Percentiles rank a stretch among this genome's conserved stretches.
These are phyloP conservation scores for Cichorium intybus DNA, from an alignment of 140 eudicot genomes.

Conservation along the genomic window DNA sequence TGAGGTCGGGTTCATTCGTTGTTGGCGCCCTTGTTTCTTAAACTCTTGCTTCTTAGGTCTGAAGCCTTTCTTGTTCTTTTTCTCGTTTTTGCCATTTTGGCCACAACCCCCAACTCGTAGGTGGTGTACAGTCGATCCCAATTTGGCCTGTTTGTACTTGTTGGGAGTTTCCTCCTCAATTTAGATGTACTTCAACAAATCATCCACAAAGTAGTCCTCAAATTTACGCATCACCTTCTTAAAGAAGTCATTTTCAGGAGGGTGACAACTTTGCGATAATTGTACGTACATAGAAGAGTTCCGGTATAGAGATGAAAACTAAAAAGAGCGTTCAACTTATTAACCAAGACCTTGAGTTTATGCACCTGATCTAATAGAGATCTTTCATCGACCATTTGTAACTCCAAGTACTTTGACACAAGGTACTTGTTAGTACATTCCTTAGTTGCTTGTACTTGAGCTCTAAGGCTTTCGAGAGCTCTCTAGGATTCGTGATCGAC, in stretches of 20 bases:
- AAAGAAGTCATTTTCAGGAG: neutral
- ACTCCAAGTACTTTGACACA: neutral
- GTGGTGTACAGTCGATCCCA: too few species aligned
- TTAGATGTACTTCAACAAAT: neutral
- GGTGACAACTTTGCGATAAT: neutral
- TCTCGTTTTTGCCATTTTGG: too few species aligned
- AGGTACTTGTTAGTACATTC: neutral
- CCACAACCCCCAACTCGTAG: too few species aligned
- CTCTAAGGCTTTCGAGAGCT: too few species aligned
- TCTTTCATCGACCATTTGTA: neutral
- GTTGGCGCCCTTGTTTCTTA: too few species aligned
- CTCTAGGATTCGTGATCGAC: too few species aligned
- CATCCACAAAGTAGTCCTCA: neutral
- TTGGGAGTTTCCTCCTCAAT: too few species aligned
- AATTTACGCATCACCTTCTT: neutral
- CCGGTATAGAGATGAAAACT: neutral
- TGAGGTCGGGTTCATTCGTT: too few species aligned
- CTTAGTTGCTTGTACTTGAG: neutral
- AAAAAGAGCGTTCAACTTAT: neutral
- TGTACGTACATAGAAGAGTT: neutral
- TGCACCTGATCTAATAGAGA: neutral
- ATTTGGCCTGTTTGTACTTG: too few species aligned
- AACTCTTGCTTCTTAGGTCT: too few species aligned
- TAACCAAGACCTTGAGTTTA: neutral
- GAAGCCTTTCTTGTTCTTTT: too few species aligned